These are phyloP conservation scores for Candida nonsorbophila DNA, from an alignment of 805 yeast genomes.

Conservation along the genomic window DNA sequence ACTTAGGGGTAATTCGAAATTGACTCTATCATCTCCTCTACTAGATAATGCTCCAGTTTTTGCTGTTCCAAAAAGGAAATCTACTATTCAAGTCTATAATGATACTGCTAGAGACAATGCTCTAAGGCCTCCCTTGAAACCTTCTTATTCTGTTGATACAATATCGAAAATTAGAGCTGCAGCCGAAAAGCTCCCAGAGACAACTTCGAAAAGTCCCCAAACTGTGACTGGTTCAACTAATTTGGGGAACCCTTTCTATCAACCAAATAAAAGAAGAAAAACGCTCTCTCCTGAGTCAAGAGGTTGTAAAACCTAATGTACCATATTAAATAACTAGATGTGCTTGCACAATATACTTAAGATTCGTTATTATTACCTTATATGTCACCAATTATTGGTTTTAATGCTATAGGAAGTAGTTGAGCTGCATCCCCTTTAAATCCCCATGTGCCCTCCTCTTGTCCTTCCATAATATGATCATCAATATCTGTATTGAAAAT, in stretches of 20 bases:
- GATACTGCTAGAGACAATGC: constrained; percentile 2
- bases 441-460: constrained; percentile 52
- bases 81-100: constrained; percentile 6
- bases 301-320: constrained; percentile 1
- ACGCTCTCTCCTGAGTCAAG: constrained; percentile 1
- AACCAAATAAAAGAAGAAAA: constrained; percentile 8
- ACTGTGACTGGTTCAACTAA: constrained; percentile 1
- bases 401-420: constrained; percentile 61
- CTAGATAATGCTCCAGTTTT: constrained; percentile 6
- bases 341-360: neutral
- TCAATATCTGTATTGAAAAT: constrained; percentile 72
- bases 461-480: constrained; percentile 34
- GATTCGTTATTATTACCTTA: too few relatives aligned
- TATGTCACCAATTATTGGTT: constrained; percentile 36
- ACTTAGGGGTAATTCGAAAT: too few relatives aligned
- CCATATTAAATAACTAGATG: neutral
- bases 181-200: too few relatives aligned
- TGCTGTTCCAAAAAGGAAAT: constrained; percentile 1
- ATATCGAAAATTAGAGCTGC: neutral
- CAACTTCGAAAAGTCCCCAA: constrained; percentile 4
- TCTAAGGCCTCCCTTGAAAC: constrained; percentile 16
- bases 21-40: constrained; percentile 20
- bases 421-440: constrained; percentile 78
- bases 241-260: constrained; percentile 13
- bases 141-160: constrained; percentile 12